Base-by-base conservation (phyloP, 2,329 filamentous ascomycete genomes). In the Thielaviopsis populi region DNA sequence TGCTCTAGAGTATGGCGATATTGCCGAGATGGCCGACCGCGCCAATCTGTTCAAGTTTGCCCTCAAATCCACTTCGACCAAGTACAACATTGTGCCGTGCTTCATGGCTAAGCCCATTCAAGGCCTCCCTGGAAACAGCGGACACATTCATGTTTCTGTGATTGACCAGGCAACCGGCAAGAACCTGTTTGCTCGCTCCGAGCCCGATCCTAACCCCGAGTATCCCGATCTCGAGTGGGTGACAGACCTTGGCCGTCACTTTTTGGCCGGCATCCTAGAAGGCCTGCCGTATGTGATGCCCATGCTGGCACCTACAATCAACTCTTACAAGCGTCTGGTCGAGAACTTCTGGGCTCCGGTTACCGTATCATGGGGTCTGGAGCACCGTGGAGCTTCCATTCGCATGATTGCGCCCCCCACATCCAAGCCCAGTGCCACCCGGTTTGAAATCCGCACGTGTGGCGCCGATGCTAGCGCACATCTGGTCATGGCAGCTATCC, bases 331-430 rank as follows among this genome's bases (percentile, higher is more conserved):
- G 77, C 86, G 94, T 2, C 81, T 99, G 0, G 94, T 99, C 1
- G 94, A 99, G 78, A 97, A 97, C 76, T 97, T 96, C 76, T 99
- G 94, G 94, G 94, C 94, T 0, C 94, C 94, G 0, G 94, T 99
- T 5, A 96, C 92, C 0, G 94, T 97, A 0, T 96, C 90, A 0
- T 99, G 94, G 94, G 94, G 94, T 0, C 77, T 96, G 4, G 94
- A 97, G 75, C 92, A 99, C 73, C 89, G 94, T 67, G 91, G 91
- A 4, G 92, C 94, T 0, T 95, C 89, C 0, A 87, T 99, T 68
- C 83, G 94, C 19, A 75, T 99, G 41, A 96, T 99, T 68, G 84
- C 89, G 0, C 92, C 92, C 13, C 92, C 94, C 0, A 94, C 89
- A 0, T 82, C 87, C 41, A 92, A 90, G 68, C 79, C 89, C 0